Conservation (phyloP, 257 asterid species). For the Fraxinus excelsior region DNA sequence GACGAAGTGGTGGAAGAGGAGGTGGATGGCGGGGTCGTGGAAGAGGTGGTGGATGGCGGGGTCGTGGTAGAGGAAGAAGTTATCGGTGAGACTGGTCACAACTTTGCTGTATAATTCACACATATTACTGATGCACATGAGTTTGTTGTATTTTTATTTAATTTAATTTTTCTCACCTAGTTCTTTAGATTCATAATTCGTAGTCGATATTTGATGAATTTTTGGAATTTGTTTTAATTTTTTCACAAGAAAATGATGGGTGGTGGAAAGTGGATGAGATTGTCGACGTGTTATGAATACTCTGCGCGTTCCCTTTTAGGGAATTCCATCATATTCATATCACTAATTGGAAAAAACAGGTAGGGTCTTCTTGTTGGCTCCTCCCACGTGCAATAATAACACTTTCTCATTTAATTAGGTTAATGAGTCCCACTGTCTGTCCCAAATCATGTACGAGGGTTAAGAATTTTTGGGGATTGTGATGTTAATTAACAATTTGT, state of each 20-base stretch:
- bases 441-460: slow-evolving; percentile 47
- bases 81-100: slow-evolving; percentile 32
- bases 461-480: slow-evolving; percentile 56
- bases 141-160: background rate
- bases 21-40: slow-evolving; percentile 66
- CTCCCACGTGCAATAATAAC: slow-evolving; percentile 68
- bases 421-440: slow-evolving; percentile 25
- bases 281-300: background rate
- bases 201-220: background rate
- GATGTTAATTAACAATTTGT: slow-evolving; percentile 15
- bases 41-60: slow-evolving; percentile 66
- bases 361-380: slow-evolving; percentile 42
- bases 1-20: slow-evolving; percentile 44
- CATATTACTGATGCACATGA: background rate
- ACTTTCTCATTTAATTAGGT: slow-evolving; percentile 21
- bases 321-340: background rate
- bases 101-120: background rate
- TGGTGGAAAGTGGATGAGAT: slow-evolving; percentile 4
- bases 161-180: background rate
- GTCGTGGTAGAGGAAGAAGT: slow-evolving; percentile 59
- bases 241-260: background rate
- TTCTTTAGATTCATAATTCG: background rate
- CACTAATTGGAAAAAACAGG: slow-evolving; percentile 11
- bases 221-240: background rate
- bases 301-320: background rate